These are phyloP conservation scores for Lasiosphaeria ovina DNA, from an alignment of 495 filamentous ascomycete species.

Conservation along the genomic window DNA sequence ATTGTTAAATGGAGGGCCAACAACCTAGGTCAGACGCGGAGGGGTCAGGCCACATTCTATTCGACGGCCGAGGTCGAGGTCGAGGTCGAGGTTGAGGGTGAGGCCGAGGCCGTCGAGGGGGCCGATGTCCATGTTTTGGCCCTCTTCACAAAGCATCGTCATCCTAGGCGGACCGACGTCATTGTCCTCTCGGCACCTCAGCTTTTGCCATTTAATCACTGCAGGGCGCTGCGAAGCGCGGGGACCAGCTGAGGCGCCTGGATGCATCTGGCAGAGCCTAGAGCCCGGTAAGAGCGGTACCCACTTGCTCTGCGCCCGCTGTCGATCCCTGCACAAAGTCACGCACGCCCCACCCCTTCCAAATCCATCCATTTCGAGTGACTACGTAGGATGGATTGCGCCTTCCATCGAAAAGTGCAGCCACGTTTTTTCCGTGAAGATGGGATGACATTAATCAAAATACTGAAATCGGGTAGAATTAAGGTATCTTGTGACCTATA, in stretches of 20 bases:
- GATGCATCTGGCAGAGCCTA: not conserved
- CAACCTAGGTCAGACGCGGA: not conserved
- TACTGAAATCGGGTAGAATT: too few relatives aligned
- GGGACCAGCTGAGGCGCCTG: not conserved
- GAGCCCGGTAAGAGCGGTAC: not conserved
- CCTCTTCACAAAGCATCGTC: not conserved
- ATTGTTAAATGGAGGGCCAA: not conserved
- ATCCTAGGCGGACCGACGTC: constrained; percentile 6
- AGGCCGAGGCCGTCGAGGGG: too few relatives aligned
- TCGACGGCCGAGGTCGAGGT: not conserved
- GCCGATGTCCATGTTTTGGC: too few relatives aligned
- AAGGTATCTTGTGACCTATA: too few relatives aligned
- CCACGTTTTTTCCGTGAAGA: too few relatives aligned
- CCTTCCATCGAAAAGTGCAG: too few relatives aligned
- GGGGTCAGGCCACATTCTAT: not conserved
- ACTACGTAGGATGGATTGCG: too few relatives aligned
- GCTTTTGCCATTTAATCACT: too few relatives aligned
- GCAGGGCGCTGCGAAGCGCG: too few relatives aligned
- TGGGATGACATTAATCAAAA: too few relatives aligned
- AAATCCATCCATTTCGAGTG: not conserved
- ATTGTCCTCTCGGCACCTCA: not conserved
- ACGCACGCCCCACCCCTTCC: not conserved
- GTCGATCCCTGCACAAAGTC: not conserved
- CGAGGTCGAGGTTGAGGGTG: too few relatives aligned
- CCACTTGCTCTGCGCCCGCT: not conserved